Evolutionary conservation across 305 asterid species (phyloP), one percentile per base, ranked within the genome.

Genomic region (Striga hermonthica): DNA sequence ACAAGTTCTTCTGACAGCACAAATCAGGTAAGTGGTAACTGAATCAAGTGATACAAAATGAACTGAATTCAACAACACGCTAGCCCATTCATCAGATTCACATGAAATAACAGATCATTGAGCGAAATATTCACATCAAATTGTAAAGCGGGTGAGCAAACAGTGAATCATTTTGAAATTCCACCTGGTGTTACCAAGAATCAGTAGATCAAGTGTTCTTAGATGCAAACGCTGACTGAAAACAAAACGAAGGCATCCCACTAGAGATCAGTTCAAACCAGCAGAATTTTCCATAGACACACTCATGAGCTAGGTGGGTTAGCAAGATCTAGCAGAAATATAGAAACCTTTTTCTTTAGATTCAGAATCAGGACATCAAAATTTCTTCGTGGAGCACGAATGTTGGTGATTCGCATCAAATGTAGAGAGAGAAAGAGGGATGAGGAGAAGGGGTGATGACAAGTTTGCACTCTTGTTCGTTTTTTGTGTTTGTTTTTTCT

Each of bases 311-410:
- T 8, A 54, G 34, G 60, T 9, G 9, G 9, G 5, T 28, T 13
- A 66, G 72, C 36, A n/a, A 59, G 76, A 72, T 65, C 72, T 65
- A 60, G 59, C 62, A 15, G 37, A 54, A 67, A 62, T 64, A 38
- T 22, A 35, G 59, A 6, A 16, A 56, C 70, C 79, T 79, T 74
- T 67, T 61, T 47, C 28, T 4, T 37, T 53, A 71, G 81, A 74
- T 68, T 54, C 38, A 37, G 76, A 16, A 61, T 35, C 52, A 65
- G 50, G 59, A 11, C 66, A 71, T 59, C 16, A 57, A 75, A 40
- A 64, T 72, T 62, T 52, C 62, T 57, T 40, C 13, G 56, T 50
- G 47, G 45, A 36, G 69, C 71, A 44, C 38, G 52, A 70, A 57
- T 49, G 71, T 66, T 28, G 70, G 72, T 61, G 67, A 9, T 35